Base-by-base conservation (phyloP, 1,284 basidiomycete genomes). In the Puccinia novopanici region DNA sequence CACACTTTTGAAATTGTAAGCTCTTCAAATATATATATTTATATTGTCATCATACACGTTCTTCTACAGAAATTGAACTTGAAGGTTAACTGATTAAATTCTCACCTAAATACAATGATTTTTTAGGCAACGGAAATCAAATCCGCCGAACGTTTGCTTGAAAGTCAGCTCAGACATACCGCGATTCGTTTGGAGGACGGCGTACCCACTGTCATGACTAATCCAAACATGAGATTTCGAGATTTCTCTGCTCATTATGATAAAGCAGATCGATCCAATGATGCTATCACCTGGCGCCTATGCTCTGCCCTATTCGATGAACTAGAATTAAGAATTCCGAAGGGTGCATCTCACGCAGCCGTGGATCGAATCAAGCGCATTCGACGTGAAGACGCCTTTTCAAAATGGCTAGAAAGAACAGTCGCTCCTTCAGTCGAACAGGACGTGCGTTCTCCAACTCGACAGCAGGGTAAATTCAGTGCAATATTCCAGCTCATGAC, bases 271-370 rank as follows among this genome's bases (percentile, higher is more conserved):
- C 88, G 89, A 22, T 91, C 92, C 0, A 90, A 90, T 83, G 92
- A 93, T 84, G 92, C 94, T 0, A 89, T 89, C 17, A 85, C 98
- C 37, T 98, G 95, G 88, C 90, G 92, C 34, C 89, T 99, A 0
- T 94, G 94, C 8, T 89, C 90, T n/a, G 93, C 94, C 0, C 88
- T 99, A 0, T 99, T 98, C 84, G 97, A 99, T 86, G 88, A 89
- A 82, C 87, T 90, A 77, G 89, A 90, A 42, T 88, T 96, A 48
- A 88, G 90, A 59, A 87, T 93, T n/a, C 89, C 89, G 12, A 87
- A 88, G 1, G 88, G 90, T 42, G 85, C 86, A 3, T 88, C 90
- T 0, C 87, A 88, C 0, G 89, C 91, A 76, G 87, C 91, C 48
- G 87, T 89, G 27, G 89, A 90, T 82, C 89, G 91, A 17, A 87